Conservation (phyloP, 1,284 basidiomycete species). For the Heimioporus retisporus region DNA sequence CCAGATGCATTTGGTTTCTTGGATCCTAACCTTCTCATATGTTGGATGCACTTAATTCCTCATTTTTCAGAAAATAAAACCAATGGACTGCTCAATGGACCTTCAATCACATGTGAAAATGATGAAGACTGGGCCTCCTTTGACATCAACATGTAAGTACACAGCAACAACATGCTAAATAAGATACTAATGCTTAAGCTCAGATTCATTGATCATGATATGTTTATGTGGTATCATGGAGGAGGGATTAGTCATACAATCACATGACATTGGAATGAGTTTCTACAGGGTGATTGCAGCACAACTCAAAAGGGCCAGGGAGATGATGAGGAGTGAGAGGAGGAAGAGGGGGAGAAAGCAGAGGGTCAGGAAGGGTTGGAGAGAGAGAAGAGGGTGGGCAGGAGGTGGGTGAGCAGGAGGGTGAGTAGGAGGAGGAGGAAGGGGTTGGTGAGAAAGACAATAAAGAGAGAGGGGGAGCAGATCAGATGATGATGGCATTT, state of each 20-base stretch:
- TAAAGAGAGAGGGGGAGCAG: too few species aligned
- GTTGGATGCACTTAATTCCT: slow-evolving; percentile 10
- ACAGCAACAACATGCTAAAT: too few species aligned
- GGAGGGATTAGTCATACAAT: slow-evolving; percentile 1
- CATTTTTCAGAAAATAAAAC: background rate
- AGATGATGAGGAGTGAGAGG: too few species aligned
- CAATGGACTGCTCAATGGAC: background rate
- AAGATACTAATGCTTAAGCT: too few species aligned
- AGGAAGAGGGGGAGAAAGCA: background rate
- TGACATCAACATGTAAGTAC: slow-evolving; percentile 15
- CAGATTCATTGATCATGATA: background rate
- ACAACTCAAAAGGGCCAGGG: background rate
- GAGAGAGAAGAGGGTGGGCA: background rate
- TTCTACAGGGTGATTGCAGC: background rate
- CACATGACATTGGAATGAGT: background rate
- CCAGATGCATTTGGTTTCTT: slow-evolving; percentile 12
- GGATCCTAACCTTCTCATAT: slow-evolving; percentile 2
- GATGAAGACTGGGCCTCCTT: slow-evolving; percentile 6
- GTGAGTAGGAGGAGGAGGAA: too few species aligned
- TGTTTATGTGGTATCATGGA: slow-evolving; percentile 14
- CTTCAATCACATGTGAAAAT: background rate
- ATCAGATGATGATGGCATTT: too few species aligned
- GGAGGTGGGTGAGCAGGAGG: slow-evolving; percentile 5
- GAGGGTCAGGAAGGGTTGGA: background rate
- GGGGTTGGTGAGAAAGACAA: too few species aligned